A percentile compares a stretch with the other conserved stretches of the same genome.
These are phyloP conservation scores for Takashimella tepidaria DNA, from an alignment of 1,284 basidiomycete species.

Conservation along the genomic window DNA sequence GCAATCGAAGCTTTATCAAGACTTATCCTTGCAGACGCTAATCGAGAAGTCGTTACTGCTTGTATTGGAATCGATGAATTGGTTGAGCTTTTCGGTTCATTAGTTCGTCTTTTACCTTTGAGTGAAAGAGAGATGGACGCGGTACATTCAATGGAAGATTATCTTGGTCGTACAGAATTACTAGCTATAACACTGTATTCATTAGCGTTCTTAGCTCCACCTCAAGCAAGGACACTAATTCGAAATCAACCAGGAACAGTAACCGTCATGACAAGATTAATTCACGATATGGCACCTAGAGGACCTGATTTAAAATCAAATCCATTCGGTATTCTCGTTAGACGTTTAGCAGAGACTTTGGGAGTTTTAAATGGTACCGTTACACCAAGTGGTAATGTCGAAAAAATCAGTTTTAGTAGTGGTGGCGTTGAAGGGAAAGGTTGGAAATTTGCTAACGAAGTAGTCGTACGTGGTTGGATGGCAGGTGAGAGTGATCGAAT, in stretches of 20 bases:
- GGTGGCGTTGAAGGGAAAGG: constrained; percentile 64
- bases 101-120: constrained; percentile 77
- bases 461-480: constrained; percentile 67
- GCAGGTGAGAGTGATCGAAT: constrained; percentile 64
- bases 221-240: constrained; percentile 63
- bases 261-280: constrained; percentile 47
- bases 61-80: constrained; percentile 58
- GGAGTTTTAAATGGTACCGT: constrained; percentile 69
- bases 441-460: constrained; percentile 64
- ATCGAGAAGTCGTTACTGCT: constrained; percentile 66
- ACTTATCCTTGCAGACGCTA: constrained; percentile 68
- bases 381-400: constrained; percentile 21
- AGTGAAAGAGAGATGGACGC: constrained; percentile 66
- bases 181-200: constrained; percentile 75
- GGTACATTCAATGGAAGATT: constrained; percentile 56
- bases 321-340: constrained; percentile 60
- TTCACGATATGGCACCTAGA: constrained; percentile 40
- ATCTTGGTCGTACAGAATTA: constrained; percentile 75
- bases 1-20: constrained; percentile 79
- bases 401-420: constrained; percentile 48
- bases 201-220: constrained; percentile 75
- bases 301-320: constrained; percentile 52
- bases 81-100: constrained; percentile 60
- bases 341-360: constrained; percentile 75
- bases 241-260: constrained; percentile 52